These are phyloP conservation scores for Hyaloperonospora brassicae DNA, from an alignment of 352 stramenopile species.

Conservation along the genomic window DNA sequence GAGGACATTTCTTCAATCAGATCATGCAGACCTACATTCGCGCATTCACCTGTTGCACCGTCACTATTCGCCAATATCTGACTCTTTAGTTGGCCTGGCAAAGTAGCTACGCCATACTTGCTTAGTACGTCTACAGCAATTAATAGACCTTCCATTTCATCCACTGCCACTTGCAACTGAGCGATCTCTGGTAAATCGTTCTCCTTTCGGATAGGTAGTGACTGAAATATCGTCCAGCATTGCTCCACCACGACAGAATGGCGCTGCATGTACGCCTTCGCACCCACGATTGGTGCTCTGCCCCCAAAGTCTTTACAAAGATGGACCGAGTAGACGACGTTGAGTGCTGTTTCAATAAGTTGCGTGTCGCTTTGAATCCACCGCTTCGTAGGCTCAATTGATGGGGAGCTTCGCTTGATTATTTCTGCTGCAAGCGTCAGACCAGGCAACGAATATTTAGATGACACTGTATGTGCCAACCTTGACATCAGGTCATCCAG, in stretches of 20 bases:
- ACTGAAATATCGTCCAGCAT: slow-evolving; percentile 68
- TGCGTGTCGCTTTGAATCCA: slow-evolving; percentile 58
- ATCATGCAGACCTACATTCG: slow-evolving; percentile 16
- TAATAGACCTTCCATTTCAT: slow-evolving; percentile 68
- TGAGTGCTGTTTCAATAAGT: slow-evolving; percentile 51
- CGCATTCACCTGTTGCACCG: slow-evolving; percentile 1
- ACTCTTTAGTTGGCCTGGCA: slow-evolving; percentile 33
- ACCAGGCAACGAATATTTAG: slow-evolving; percentile 23
- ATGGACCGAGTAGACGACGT: slow-evolving; percentile 37
- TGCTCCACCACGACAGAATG: slow-evolving; percentile 41
- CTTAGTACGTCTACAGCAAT: slow-evolving; percentile 58
- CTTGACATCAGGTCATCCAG: slow-evolving; percentile 48
- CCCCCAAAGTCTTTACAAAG: slow-evolving; percentile 10
- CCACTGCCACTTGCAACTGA: slow-evolving; percentile 58
- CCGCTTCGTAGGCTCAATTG: slow-evolving; percentile 25
- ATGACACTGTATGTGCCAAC: slow-evolving; percentile 32
- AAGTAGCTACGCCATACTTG: slow-evolving; percentile 36
- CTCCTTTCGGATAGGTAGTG: slow-evolving; percentile 53
- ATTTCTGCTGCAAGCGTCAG: slow-evolving; percentile 48
- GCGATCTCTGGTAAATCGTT: slow-evolving; percentile 43
- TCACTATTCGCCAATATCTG: slow-evolving; percentile 28
- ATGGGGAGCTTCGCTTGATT: slow-evolving; percentile 58
- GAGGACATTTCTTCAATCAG: slow-evolving; percentile 48
- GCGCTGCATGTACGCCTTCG: slow-evolving; percentile 17
- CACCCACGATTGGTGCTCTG: slow-evolving; percentile 9